phyloP scores from a whole-genome alignment of 192 early-diverging fungal species.

The Coemansia sp. region DNA sequence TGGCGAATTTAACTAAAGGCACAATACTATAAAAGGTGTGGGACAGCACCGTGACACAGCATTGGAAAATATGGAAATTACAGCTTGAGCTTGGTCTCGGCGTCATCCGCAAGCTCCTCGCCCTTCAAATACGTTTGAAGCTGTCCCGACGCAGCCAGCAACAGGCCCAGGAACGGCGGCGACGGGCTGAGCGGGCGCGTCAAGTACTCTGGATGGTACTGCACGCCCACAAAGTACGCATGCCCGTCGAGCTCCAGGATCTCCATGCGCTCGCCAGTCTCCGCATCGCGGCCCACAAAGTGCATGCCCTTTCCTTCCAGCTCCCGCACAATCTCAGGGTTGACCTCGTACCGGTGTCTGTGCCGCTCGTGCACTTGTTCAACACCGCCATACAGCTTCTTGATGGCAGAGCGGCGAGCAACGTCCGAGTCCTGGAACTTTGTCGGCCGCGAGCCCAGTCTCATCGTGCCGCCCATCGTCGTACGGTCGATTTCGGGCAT shows the following conservation, averaged over 20 bases:
- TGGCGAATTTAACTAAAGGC: too few relatives aligned
- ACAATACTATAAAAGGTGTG: too few relatives aligned
- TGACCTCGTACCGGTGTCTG: constrained; percentile 98
- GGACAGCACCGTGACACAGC: too few relatives aligned
- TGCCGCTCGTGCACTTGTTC: constrained; percentile 82
- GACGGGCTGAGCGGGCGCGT: constrained; percentile 91
- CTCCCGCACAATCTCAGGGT: constrained; percentile 73
- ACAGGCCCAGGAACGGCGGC: constrained; percentile 89
- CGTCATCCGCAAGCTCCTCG: constrained; percentile 17
- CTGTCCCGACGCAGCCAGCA: constrained; percentile 80
- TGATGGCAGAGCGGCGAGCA: constrained; percentile 59
- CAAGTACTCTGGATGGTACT: constrained; percentile 98
- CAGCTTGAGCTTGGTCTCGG: constrained; percentile 47
- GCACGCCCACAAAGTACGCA: constrained; percentile 91
- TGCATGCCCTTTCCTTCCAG: constrained; percentile 79
- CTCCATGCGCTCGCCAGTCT: constrained; percentile 97
- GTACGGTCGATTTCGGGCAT: constrained; percentile 97
- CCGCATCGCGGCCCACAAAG: constrained; percentile 88
- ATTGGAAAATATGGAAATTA: neutral
- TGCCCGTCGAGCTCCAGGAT: constrained; percentile 87
- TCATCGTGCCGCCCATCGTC: constrained; percentile 96
- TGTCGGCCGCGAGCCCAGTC: constrained; percentile 83
- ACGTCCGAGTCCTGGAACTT: constrained; percentile 70
- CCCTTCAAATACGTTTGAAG: constrained; percentile 57
- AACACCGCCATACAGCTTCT: constrained; percentile 64